These are phyloP conservation scores for Dendryphion nanum DNA, from an alignment of 2,329 filamentous ascomycete species.

Conservation along the genomic window DNA sequence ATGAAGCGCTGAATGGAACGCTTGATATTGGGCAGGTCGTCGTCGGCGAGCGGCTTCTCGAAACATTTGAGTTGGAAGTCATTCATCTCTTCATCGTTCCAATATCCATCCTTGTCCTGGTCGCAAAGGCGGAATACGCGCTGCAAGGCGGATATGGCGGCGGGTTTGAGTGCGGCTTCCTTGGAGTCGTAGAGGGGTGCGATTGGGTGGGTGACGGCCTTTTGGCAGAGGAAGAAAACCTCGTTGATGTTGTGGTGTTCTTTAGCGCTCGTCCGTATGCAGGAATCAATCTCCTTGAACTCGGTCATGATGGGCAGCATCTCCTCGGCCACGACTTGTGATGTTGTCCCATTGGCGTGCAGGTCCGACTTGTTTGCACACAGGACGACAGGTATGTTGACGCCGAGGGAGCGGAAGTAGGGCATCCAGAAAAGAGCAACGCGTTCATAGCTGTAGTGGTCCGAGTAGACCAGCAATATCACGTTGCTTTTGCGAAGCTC, in stretches of 20 bases:
- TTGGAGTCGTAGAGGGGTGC: conserved; percentile 96
- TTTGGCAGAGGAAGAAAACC: conserved; percentile 96
- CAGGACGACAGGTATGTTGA: conserved; percentile 95
- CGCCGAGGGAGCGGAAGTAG: conserved; percentile 94
- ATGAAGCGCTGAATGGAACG: conserved; percentile 71
- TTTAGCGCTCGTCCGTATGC: conserved; percentile 88
- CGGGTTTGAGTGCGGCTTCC: conserved; percentile 80
- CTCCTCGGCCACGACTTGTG: conserved; percentile 90
- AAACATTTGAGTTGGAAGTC: conserved; percentile 92
- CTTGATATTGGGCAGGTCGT: conserved; percentile 91
- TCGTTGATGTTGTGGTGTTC: conserved; percentile 92
- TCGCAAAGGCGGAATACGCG: conserved; percentile 95
- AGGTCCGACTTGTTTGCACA: conserved; percentile 98
- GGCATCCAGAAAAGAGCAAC: conserved; percentile 98
- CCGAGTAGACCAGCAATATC: conserved; percentile 93
- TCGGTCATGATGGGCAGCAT: conserved; percentile 98
- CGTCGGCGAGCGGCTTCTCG: conserved; percentile 75
- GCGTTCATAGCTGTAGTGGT: conserved; percentile 98
- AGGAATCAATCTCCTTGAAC: conserved; percentile 98
- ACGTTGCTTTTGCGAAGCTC: conserved; percentile 97
- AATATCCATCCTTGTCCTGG: conserved; percentile 89
- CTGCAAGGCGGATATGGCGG: conserved; percentile 79
- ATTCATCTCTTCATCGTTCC: conserved; percentile 87
- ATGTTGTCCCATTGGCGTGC: conserved; percentile 68
- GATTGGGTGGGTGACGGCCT: conserved; percentile 95